These are phyloP conservation scores for Symmetrospora coprosmae DNA, from an alignment of 768 basidiomycete genomes.

Conservation along the genomic window DNA sequence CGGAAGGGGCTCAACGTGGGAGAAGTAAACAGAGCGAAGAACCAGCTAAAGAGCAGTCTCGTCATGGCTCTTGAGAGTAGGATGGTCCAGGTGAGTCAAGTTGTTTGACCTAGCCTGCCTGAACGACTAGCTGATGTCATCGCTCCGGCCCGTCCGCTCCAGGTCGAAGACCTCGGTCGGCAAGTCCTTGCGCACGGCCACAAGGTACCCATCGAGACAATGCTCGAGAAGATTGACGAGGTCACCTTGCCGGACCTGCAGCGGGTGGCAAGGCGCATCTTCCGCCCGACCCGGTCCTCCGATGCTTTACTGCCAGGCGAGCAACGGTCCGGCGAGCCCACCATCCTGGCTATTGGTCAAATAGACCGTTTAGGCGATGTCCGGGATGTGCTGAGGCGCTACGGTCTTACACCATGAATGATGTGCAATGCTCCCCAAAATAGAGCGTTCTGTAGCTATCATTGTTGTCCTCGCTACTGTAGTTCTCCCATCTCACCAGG, in stretches of 20 bases:
- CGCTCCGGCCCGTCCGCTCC: conserved; percentile 20
- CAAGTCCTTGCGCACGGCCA: conserved; percentile 79
- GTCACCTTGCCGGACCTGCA: conserved; percentile 57
- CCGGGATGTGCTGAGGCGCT: neutral
- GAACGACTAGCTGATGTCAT: neutral
- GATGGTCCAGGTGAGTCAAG: conserved; percentile 34
- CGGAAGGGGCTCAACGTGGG: conserved; percentile 37
- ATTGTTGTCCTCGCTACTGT: too few species aligned
- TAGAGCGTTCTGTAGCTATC: too few species aligned
- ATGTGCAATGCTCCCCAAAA: too few species aligned
- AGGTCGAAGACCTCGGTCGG: conserved; percentile 73
- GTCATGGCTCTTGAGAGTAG: conserved; percentile 64
- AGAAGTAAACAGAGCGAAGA: conserved; percentile 78
- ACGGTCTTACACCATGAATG: neutral
- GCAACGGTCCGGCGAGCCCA: conserved; percentile 25
- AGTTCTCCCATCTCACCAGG: too few species aligned
- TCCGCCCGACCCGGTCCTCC: conserved; percentile 35
- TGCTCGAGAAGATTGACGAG: conserved; percentile 70
- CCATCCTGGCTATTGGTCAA: conserved; percentile 31
- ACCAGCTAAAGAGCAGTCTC: conserved; percentile 79
- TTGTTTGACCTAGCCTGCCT: neutral
- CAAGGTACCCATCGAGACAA: conserved; percentile 74
- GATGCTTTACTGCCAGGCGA: neutral
- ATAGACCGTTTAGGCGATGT: conserved; percentile 22
- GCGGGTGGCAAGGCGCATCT: conserved; percentile 60